Percentiles rank a stretch among this genome's conserved stretches.
phyloP scores from a whole-genome alignment of 768 basidiomycete genomes.

The Clavaria fumosa region DNA sequence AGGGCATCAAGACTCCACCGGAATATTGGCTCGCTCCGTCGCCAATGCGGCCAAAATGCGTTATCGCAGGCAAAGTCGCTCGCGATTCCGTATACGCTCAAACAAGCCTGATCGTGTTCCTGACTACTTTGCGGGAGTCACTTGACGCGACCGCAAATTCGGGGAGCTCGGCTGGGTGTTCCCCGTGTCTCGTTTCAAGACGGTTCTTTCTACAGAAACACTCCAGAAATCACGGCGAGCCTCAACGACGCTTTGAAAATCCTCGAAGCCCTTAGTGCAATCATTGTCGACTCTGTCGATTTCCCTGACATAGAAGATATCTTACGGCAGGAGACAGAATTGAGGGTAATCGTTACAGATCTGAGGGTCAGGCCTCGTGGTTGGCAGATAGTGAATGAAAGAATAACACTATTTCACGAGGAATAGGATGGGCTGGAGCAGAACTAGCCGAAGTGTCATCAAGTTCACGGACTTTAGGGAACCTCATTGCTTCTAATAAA shows the following conservation, averaged over 20 bases:
- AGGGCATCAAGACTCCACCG: conserved; percentile 41
- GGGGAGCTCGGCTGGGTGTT: conserved; percentile 40
- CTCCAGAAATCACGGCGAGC: conserved; percentile 22
- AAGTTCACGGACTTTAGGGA: conserved; percentile 40
- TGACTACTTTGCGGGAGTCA: conserved; percentile 38
- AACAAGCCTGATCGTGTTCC: conserved; percentile 37
- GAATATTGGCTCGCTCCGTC: conserved; percentile 38
- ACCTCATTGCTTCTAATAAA: conserved; percentile 38
- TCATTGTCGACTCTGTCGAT: conserved; percentile 48
- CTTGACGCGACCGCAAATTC: conserved; percentile 28
- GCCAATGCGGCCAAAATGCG: conserved; percentile 41
- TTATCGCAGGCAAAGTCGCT: conserved; percentile 39
- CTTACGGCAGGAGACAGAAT: conserved; percentile 34
- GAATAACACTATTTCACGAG: not conserved
- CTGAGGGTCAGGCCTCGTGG: conserved; percentile 34
- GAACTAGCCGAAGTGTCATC: conserved; percentile 43
- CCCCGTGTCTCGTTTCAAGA: conserved; percentile 28
- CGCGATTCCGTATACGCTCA: conserved; percentile 39
- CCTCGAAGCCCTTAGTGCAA: conserved; percentile 28
- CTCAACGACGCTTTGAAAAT: conserved; percentile 26
- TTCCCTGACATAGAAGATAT: conserved; percentile 40
- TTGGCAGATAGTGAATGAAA: no score
- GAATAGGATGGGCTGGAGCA: conserved; percentile 22
- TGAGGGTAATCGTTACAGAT: conserved; percentile 35
- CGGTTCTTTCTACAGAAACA: conserved; percentile 18